Evolutionary conservation across 2,329 filamentous ascomycete genomes (phyloP), one percentile per base, ranked within the genome.

Genomic region (Penicillium sp.): DNA sequence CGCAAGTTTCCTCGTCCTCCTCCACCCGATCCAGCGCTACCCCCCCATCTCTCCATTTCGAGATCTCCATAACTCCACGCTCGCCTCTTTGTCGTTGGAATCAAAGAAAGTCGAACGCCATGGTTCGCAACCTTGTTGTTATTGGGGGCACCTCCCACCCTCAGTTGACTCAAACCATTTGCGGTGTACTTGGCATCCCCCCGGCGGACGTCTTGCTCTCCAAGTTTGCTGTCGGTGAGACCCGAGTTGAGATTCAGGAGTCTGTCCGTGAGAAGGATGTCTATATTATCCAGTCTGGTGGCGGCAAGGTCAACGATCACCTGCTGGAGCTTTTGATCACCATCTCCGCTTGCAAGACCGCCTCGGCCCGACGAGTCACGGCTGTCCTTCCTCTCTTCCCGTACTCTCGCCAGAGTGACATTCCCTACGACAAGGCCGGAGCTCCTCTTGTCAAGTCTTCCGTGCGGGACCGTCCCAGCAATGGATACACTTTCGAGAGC

Each of bases 261-360:
- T 96, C 92, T 14, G 95, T 99, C 54, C 90, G 95, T 69, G 95
- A 91, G 69, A 99, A 99, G 78, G 95, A 99, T 86, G 95, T 97
- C 75, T 99, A 96, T 81, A 97, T 98, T 75, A 92, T 99, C 71
- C 94, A 98, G 79, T 95, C 92, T 43, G 92, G 92, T 68, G 91
- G 91, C 68, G 92, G 92, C 64, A 90, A 90, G 71, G 91, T 97
- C 79, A 99, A 99, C 75, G 95, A 99, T 79, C 88, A 96, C 79
- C 87, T 99, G 66, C 90, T 99, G 81, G 95, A 99, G 75, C 88
- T 98, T 52, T 90, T 96, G 76, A 97, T 98, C 80, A 96, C 95
- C 81, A 94, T 98, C 70, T 96, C 92, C n/a, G 95, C 95, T 62
- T 98, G 95, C 86, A 96, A 96, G 80, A 89, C 90, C 12, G 92